Base-by-base conservation (phyloP, 441 rosid genomes). In the Aleurites moluccanus region DNA sequence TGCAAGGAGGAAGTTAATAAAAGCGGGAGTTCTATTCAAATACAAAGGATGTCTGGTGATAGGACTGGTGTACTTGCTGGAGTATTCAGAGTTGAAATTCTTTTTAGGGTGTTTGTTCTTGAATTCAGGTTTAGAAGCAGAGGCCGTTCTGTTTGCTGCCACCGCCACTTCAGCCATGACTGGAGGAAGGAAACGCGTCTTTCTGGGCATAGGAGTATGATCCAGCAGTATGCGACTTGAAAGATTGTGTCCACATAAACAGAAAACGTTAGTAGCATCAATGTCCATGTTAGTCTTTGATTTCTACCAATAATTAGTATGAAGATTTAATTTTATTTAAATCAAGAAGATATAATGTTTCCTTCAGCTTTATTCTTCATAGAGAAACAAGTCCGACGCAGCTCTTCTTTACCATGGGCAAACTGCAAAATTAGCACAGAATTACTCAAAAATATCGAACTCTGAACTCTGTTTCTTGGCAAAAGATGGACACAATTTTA, bases 351-450 rank as follows among this genome's bases (percentile, higher is more conserved):
- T 45, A 57, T 30, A 49, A 33, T 11, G 62, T 80, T 68, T 75
- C 83, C 87, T 79, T 83, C 84, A 56, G 78, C 61, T 80, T 73
- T 86, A 72, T 72, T 79, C 75, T 81, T 83, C 75, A 55, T 33
- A 27, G 73, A 42, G 38, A 62, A 75, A 75, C 44, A 82, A 70
- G 77, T 27, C 42, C 82, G 69, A 27, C 79, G 81, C 14, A 76
- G 59, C 77, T 83, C 86, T 73, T 84, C 88, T 70, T 83, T 83
- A 64, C 87, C 87, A 73, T 79, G 84, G 38, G 80, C 84, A 78
- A 80, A 82, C 90, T 89, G 81, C 80, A 75, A 75, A 65, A 23
- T 15, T 50, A 52, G 13, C 59, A 52, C 49, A 73, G 1, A 49
- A 10, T 49, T 3, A 49, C n/a, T 13, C 4, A 49, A 3, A 13